Evolutionary conservation across 1,284 basidiomycete genomes (phyloP).

Genomic region (Rhizoctonia solani): DNA sequence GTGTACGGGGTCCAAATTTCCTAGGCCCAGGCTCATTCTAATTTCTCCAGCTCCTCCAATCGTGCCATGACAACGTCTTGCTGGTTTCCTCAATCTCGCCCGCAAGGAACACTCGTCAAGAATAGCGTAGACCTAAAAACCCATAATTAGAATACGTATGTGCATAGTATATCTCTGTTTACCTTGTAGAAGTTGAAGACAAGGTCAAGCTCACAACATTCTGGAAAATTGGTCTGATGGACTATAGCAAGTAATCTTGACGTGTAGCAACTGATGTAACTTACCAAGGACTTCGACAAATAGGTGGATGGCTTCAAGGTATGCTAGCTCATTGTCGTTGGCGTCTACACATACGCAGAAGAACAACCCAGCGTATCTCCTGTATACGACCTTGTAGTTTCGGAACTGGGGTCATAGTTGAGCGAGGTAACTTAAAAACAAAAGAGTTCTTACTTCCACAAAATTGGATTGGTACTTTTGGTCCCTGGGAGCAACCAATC

Average conservation of each 20-base stretch:
- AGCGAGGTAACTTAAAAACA: neutral
- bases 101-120: conserved; percentile 98
- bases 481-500: conserved; percentile 93
- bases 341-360: conserved; percentile 98
- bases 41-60: conserved; percentile 87
- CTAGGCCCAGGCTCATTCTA: conserved; percentile 60
- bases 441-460: conserved; percentile 74
- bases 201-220: conserved; percentile 97
- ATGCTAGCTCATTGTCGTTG: conserved; percentile 97
- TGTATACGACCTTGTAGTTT: conserved; percentile 93
- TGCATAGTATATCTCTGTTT: conserved; percentile 35
- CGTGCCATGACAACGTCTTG: conserved; percentile 89
- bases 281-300: conserved; percentile 97
- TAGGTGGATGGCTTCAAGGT: conserved; percentile 95
- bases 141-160: conserved; percentile 17
- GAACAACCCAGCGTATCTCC: conserved; percentile 95
- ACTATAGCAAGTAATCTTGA: neutral
- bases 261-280: conserved; percentile 41
- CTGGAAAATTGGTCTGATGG: conserved; percentile 92
- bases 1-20: conserved; percentile 9
- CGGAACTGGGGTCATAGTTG: conserved; percentile 66
- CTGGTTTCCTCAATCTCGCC: conserved; percentile 98
- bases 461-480: conserved; percentile 99
- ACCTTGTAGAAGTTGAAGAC: conserved; percentile 99
- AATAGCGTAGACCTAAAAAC: conserved; percentile 85